Conservation (phyloP, 1,284 basidiomycete species). For the Earliella scabrosa region DNA sequence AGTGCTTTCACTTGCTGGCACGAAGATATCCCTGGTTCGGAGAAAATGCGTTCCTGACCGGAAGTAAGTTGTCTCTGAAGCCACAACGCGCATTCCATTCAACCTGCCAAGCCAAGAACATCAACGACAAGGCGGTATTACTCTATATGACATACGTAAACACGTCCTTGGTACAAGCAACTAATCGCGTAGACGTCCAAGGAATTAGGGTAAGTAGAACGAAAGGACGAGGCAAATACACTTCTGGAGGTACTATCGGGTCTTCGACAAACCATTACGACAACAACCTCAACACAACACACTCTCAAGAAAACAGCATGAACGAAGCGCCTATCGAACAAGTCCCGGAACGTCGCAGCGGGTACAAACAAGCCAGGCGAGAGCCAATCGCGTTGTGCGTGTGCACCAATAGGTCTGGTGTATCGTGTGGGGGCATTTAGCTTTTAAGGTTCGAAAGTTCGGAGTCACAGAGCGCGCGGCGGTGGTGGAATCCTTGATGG, state of each 20-base stretch:
- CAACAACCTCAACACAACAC: conserved; percentile 1
- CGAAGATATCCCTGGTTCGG: not conserved
- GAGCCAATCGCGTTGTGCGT: conserved; percentile 4
- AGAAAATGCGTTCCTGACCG: too few relatives aligned
- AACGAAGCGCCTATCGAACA: conserved; percentile 8
- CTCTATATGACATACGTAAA: not conserved
- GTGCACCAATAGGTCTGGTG: not conserved
- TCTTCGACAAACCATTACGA: too few relatives aligned
- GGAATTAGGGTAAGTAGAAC: conserved; percentile 14
- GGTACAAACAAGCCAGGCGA: conserved; percentile 11
- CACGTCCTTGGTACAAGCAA: not conserved
- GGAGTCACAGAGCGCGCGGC: conserved; percentile 22
- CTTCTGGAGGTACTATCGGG: conserved; percentile 1
- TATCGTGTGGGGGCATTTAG: conserved; percentile 1
- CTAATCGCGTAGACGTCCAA: conserved; percentile 5
- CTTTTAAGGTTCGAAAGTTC: not conserved
- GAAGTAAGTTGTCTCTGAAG: too few relatives aligned
- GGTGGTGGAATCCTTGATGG: conserved; percentile 22
- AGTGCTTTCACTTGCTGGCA: too few relatives aligned
- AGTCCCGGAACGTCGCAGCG: not conserved
- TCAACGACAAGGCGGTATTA: not conserved
- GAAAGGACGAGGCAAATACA: conserved; percentile 5
- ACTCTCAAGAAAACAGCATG: conserved; percentile 11
- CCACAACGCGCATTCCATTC: not conserved
- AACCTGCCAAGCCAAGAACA: conserved; percentile 7